Base-by-base conservation (phyloP, 1,284 basidiomycete genomes). In the Phellinidium pouzarii region DNA sequence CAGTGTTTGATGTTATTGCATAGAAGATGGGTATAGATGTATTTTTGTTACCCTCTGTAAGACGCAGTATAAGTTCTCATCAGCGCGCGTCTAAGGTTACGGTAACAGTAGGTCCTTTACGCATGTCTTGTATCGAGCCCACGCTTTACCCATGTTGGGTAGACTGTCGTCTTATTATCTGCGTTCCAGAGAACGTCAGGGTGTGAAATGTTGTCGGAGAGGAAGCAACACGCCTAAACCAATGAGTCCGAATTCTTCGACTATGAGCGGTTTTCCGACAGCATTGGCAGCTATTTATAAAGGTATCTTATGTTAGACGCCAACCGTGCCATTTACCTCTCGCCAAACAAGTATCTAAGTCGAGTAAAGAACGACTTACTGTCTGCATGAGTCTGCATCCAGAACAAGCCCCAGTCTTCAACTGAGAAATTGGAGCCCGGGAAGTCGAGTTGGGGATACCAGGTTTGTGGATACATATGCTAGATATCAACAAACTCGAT, bases 231-330 rank as follows among this genome's bases (percentile, higher is more conserved):
- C 58, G 77, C 76, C 63, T 3, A 74, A 55, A 23, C 74, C 74
- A 22, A 58, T 60, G 1, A 75, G 60, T n/a, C 78, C 77, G 56
- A 80, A 80, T 55, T 80, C 78, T 58, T 81, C 79, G 12, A 80
- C 60, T 11, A 80, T 64, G 11, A 80, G 59, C 1, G 79, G 78
- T 56, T 81, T 81, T 27, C 68, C 67, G 0, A 72, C 74, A 50
- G 65, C 68, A 52, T 71, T 71, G 0, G 77, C 76, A 22, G 76
- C 78, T 78, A 54, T n/a, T 12, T 6, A 31, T 31, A 5, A 12
- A n/a, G n/a, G n/a, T n/a, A n/a, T 5, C 12, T 31, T 6, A 31
- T 31, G 29, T 31, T 31, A 12, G 5, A 6, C 29, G 29, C 5
- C 29, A 52, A 45, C 7, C 3, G 4, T n/a, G 44, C 25, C 5